Evolutionary conservation across 306 rosid genomes (phyloP), one percentile per base, ranked within the genome.

Genomic region (Hippophae rhamnoides): DNA sequence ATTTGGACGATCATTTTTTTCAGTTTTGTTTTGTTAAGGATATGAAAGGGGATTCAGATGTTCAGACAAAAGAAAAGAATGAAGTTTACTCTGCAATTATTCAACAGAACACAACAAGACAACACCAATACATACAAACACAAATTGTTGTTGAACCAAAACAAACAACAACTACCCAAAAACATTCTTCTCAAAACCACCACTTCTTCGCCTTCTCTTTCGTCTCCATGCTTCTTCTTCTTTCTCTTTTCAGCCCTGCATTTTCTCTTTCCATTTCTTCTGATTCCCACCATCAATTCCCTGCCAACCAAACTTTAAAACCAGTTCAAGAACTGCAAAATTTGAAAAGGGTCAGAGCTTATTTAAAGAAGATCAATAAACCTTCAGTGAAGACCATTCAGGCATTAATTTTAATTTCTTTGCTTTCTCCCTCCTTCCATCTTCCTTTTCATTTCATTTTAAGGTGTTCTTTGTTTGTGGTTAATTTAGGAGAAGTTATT

Each of bases 361-460:
- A 81, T n/a, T 71, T 92, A 43, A 73, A 41, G 64, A 88, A 72
- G 69, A 78, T 92, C 73, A 93, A 82, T 86, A 93, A 84, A 82
- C 87, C 97, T 45, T 54, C 85, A n/a, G 43, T 88, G 68, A 93
- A 93, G 79, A 93, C 88, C 47, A 86, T 93, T 68, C 79, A 88
- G 99, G 97, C 81, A 75, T 49, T 56, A 66, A 50, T 42, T 50
- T 70, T 57, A 13, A 42, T n/a, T 56, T 31, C 3, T 18, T 40
- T 18, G 6, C 23, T 18, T 18, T 18, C 23, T 18, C 23, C 23
- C 23, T 18, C 23, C 23, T 0, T 18, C 23, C 23, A 18, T 18
- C 23, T 18, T 18, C 23, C 1, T 18, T 18, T 18, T 18, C 23
- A 0, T 18, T 18, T 18, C 23, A 18, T 18, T 18, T 18, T 18